Evolutionary conservation across 495 filamentous ascomycete species (phyloP).

Genomic region (Aspergillus baeticus): DNA sequence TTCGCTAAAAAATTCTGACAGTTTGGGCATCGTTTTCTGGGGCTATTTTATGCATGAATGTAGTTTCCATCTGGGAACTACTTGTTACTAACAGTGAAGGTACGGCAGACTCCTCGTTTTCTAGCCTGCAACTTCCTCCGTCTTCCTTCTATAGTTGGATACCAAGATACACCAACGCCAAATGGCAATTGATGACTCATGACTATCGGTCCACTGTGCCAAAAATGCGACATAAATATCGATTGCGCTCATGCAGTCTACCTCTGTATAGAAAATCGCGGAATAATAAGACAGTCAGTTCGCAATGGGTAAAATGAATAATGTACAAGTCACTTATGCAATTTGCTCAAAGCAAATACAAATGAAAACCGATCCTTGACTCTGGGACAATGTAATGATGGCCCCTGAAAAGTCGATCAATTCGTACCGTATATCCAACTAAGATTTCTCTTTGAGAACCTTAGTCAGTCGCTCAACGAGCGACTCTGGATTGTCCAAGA

Average conservation of each 20-base stretch:
- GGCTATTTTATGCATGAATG: background rate
- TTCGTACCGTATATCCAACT: background rate
- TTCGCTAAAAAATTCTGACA: background rate
- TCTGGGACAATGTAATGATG: background rate
- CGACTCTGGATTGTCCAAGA: constrained; percentile 41
- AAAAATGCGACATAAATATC: background rate
- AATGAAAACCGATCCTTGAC: background rate
- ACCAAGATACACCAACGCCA: background rate
- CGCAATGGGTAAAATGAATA: background rate
- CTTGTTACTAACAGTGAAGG: too few species aligned
- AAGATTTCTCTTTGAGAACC: background rate
- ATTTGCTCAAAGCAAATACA: background rate
- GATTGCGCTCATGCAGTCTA: background rate
- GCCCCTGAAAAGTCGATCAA: background rate
- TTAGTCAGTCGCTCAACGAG: constrained; percentile 15
- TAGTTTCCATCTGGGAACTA: too few species aligned
- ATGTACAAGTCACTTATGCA: constrained; percentile 3
- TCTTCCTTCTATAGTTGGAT: background rate
- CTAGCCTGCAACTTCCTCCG: background rate
- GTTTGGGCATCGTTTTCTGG: background rate
- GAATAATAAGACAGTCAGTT: background rate
- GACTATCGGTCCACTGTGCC: background rate
- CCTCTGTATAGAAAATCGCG: background rate
- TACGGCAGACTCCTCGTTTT: too few species aligned
- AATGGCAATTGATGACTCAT: background rate